Conservation (phyloP, 176 grass and related monocot species). For the Phoenix roebelenii region DNA sequence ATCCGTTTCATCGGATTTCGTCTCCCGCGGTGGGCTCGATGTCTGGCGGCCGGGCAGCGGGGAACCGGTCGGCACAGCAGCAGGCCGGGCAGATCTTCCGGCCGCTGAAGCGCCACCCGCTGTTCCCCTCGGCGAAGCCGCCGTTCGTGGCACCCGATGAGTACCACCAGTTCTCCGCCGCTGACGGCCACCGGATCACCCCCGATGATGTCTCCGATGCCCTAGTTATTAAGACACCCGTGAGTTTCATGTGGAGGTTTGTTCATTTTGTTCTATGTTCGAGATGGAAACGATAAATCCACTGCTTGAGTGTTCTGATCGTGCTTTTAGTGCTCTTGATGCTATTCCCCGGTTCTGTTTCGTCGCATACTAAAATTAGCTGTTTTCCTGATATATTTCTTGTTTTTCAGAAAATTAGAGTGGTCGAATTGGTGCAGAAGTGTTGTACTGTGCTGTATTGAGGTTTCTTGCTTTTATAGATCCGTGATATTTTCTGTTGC, state of each 20-base stretch:
- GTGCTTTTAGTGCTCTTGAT: neutral
- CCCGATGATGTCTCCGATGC: conserved; percentile 42
- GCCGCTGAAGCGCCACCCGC: conserved; percentile 30
- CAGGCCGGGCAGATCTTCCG: conserved; percentile 42
- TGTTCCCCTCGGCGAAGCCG: conserved; percentile 6
- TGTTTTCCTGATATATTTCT: too few relatives aligned
- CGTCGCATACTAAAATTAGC: too few relatives aligned
- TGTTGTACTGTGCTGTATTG: too few relatives aligned
- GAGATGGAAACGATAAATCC: neutral
- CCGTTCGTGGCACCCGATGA: conserved; percentile 31
- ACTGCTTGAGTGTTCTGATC: conserved; percentile 5
- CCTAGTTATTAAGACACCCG: conserved; percentile 40
- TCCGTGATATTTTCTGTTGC: too few relatives aligned
- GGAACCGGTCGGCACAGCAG: conserved; percentile 14
- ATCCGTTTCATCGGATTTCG: too few relatives aligned
- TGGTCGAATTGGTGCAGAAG: too few relatives aligned
- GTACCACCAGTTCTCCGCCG: conserved; percentile 39
- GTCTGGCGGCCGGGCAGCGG: conserved; percentile 28
- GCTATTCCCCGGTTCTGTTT: neutral
- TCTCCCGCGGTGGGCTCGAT: conserved; percentile 14
- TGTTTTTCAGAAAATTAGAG: too few relatives aligned
- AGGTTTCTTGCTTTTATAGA: too few relatives aligned
- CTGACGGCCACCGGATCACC: conserved; percentile 2
- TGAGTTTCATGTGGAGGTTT: conserved; percentile 39
- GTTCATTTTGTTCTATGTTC: conserved; percentile 9